phyloP scores from a whole-genome alignment of 306 rosid species.

The Glycine soja region DNA sequence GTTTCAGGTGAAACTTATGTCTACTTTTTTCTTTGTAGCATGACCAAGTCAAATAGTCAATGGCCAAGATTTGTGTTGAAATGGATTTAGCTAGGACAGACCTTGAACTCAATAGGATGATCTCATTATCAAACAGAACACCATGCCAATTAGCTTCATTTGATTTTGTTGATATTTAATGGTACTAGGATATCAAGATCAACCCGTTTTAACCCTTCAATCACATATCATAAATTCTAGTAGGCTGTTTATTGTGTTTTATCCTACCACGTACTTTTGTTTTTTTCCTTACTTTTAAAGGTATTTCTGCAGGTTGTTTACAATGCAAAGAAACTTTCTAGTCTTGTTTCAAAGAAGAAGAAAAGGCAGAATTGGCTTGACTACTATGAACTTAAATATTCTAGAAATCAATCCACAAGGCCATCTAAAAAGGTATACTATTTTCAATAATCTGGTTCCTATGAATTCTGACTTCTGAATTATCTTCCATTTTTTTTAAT shows the following conservation, averaged over 20 bases:
- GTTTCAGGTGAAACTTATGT: not conserved
- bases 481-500: conserved; percentile 23
- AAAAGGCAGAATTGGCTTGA: conserved; percentile 89
- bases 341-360: conserved; percentile 78
- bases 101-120: conserved; percentile 11
- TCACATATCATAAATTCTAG: conserved; percentile 15
- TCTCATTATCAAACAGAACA: conserved; percentile 16
- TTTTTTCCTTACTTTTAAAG: conserved; percentile 26
- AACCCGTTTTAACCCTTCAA: not conserved
- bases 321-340: conserved; percentile 81
- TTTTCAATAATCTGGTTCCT: conserved; percentile 35
- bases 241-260: conserved; percentile 17
- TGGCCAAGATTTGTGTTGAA: conserved; percentile 9
- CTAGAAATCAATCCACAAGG: conserved; percentile 72
- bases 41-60: not conserved
- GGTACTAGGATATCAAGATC: conserved; percentile 3
- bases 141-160: not conserved
- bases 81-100: not conserved
- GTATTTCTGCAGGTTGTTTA: conserved; percentile 74
- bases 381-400: conserved; percentile 77
- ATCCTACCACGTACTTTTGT: not conserved
- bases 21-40: conserved; percentile 8
- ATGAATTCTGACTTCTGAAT: conserved; percentile 31
- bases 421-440: conserved; percentile 74
- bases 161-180: conserved; percentile 13